Percentiles rank a stretch among this genome's conserved stretches.
These are phyloP conservation scores for Linaria vulgaris DNA, from an alignment of 257 asterid species.

Conservation along the genomic window DNA sequence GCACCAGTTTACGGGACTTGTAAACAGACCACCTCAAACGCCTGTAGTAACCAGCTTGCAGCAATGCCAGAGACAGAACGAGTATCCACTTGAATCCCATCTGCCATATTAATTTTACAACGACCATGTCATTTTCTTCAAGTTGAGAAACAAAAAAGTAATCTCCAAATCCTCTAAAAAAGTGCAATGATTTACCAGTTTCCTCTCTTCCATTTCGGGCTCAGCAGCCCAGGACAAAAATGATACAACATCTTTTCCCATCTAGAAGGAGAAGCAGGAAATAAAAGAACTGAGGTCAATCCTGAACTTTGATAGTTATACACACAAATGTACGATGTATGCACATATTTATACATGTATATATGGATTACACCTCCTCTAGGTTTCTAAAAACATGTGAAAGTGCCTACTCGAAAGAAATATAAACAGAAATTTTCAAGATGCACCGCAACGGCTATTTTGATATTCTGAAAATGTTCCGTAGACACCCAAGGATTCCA, in stretches of 20 bases:
- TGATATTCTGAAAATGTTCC: no score
- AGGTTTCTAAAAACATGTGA: no score
- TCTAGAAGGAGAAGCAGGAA: slow-evolving; percentile 39
- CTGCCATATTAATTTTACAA: slow-evolving; percentile 30
- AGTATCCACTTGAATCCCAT: slow-evolving; percentile 90
- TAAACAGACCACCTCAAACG: slow-evolving; percentile 76
- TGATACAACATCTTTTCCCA: slow-evolving; percentile 77
- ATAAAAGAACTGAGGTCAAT: not conserved
- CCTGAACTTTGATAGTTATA: not conserved
- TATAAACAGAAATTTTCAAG: no score
- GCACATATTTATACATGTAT: not conserved
- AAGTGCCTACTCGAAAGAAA: no score
- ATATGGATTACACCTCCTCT: not conserved
- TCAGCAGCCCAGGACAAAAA: slow-evolving; percentile 82
- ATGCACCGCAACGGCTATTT: no score
- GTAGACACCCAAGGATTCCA: no score
- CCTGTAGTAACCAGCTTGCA: slow-evolving; percentile 76
- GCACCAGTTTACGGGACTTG: slow-evolving; percentile 75
- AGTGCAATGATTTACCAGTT: slow-evolving; percentile 46
- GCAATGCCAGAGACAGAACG: slow-evolving; percentile 71
- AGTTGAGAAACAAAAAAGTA: not conserved
- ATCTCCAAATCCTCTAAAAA: not conserved
- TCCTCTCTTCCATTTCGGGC: slow-evolving; percentile 91
- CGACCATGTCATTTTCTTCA: not conserved
- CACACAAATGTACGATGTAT: not conserved